Evolutionary conservation across 768 basidiomycete species (phyloP).

Genomic region (Phaeotremella skinneri): DNA sequence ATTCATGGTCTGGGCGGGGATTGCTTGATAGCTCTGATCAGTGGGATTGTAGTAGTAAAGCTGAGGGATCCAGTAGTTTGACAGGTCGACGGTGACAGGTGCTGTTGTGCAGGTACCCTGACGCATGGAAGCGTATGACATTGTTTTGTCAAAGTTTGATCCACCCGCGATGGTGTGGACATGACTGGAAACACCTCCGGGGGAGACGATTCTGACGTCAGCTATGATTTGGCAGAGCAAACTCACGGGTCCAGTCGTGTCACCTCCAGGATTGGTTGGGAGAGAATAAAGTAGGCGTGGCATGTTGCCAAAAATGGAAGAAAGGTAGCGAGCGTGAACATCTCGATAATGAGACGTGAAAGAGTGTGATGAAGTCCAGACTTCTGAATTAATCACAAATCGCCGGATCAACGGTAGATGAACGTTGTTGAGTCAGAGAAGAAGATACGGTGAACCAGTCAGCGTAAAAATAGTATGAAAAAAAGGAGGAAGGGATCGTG

Average conservation of each 20-base stretch:
- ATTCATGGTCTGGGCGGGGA: conserved; percentile 44
- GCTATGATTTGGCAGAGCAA: not conserved
- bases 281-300: conserved; percentile 48
- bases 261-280: conserved; percentile 41
- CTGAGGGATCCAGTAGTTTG: conserved; percentile 52
- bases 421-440: too few relatives aligned
- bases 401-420: too few relatives aligned
- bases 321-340: conserved; percentile 24
- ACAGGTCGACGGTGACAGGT: conserved; percentile 50
- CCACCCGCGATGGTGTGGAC: conserved; percentile 53
- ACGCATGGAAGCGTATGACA: conserved; percentile 44
- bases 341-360: too few relatives aligned
- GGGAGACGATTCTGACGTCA: conserved; percentile 40
- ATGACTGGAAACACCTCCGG: conserved; percentile 39
- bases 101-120: conserved; percentile 51
- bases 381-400: too few relatives aligned
- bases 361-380: too few relatives aligned
- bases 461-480: too few relatives aligned
- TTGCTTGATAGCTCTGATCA: conserved; percentile 41
- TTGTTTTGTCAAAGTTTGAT: conserved; percentile 45
- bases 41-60: conserved; percentile 51
- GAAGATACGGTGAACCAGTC: too few relatives aligned
- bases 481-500: too few relatives aligned
- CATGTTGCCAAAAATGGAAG: conserved; percentile 25
- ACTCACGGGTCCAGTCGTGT: conserved; percentile 51